phyloP scores from a whole-genome alignment of 352 stramenopile species.

The Paralagenidium karlingii region DNA sequence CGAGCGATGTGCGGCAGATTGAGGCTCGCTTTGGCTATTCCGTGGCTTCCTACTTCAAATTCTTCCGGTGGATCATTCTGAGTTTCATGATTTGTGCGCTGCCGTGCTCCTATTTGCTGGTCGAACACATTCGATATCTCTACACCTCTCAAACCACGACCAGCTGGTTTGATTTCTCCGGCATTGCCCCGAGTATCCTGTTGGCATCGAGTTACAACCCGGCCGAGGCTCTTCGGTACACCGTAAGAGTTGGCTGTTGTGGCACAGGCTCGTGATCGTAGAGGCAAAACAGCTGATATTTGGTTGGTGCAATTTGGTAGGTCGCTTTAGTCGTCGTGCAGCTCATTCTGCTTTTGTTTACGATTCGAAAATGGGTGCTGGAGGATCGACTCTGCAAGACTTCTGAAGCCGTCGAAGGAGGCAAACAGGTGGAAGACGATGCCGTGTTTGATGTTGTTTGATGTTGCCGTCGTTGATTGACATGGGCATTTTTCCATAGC shows the following conservation, averaged over 20 bases:
- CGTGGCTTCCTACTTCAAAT: slow-evolving; percentile 69
- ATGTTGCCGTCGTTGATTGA: too few relatives aligned
- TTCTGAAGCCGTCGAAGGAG: slow-evolving; percentile 31
- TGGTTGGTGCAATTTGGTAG: slow-evolving; percentile 13
- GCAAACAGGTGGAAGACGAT: slow-evolving; percentile 30
- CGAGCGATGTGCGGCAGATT: slow-evolving; percentile 51
- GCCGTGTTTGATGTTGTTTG: slow-evolving; percentile 1
- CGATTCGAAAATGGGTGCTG: slow-evolving; percentile 50
- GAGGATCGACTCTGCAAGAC: slow-evolving; percentile 56
- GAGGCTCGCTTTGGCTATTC: slow-evolving; percentile 71
- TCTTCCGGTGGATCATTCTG: slow-evolving; percentile 69
- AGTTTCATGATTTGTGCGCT: slow-evolving; percentile 48
- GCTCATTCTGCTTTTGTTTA: slow-evolving; percentile 33
- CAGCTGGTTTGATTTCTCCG: slow-evolving; percentile 25
- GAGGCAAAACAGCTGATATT: too few relatives aligned
- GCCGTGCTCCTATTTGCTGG: slow-evolving; percentile 29
- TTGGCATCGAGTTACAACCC: slow-evolving; percentile 40
- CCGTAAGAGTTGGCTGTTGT: slow-evolving; percentile 20
- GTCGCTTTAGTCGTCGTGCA: slow-evolving; percentile 32
- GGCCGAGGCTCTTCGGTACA: slow-evolving; percentile 38
- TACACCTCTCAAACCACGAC: slow-evolving; percentile 1
- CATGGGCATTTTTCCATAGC: too few relatives aligned
- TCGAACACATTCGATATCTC: slow-evolving; percentile 33
- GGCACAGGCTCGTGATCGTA: too few relatives aligned
- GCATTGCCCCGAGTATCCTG: slow-evolving; percentile 35